These are phyloP conservation scores for Xylariales sp. DNA, from an alignment of 2,329 filamentous ascomycete species.

Conservation along the genomic window DNA sequence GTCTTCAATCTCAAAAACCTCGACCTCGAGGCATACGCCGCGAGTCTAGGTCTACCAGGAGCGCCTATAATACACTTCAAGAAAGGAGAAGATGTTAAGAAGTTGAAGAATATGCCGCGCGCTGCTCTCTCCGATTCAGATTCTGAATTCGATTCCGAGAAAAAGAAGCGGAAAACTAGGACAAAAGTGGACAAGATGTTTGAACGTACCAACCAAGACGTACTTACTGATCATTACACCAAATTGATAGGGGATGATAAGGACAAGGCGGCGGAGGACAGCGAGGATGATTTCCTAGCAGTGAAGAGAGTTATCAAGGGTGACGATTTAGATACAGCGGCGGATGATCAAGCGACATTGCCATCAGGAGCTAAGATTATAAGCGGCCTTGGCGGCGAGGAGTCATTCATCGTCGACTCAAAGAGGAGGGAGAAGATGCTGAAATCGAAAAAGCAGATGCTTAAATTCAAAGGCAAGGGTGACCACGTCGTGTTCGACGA, in stretches of 20 bases:
- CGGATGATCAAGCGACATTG: conserved; percentile 55
- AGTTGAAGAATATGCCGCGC: conserved; percentile 86
- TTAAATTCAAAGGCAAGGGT: conserved; percentile 88
- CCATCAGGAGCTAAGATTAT: conserved; percentile 68
- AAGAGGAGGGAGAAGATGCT: conserved; percentile 96
- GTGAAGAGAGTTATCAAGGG: conserved; percentile 89
- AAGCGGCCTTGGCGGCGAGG: conserved; percentile 73
- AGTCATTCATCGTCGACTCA: conserved; percentile 87
- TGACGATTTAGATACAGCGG: conserved; percentile 67
- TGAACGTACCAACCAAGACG: conserved; percentile 94
- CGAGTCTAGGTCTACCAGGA: conserved; percentile 87
- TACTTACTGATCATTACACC: conserved; percentile 91
- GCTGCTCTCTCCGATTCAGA: conserved; percentile 73
- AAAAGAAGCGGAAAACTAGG: conserved; percentile 72
- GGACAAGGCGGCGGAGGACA: conserved; percentile 58
- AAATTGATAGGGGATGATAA: conserved; percentile 76
- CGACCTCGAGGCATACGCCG: conserved; percentile 86
- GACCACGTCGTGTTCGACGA: conserved; percentile 92
- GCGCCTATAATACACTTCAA: conserved; percentile 93
- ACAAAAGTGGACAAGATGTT: conserved; percentile 99
- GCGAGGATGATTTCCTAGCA: conserved; percentile 83
- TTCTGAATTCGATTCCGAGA: conserved; percentile 66
- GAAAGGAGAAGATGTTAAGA: conserved; percentile 88
- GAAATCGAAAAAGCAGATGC: conserved; percentile 91
- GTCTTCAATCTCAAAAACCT: conserved; percentile 87